Conservation (phyloP, 441 rosid species). For the Aleurites moluccanus region DNA sequence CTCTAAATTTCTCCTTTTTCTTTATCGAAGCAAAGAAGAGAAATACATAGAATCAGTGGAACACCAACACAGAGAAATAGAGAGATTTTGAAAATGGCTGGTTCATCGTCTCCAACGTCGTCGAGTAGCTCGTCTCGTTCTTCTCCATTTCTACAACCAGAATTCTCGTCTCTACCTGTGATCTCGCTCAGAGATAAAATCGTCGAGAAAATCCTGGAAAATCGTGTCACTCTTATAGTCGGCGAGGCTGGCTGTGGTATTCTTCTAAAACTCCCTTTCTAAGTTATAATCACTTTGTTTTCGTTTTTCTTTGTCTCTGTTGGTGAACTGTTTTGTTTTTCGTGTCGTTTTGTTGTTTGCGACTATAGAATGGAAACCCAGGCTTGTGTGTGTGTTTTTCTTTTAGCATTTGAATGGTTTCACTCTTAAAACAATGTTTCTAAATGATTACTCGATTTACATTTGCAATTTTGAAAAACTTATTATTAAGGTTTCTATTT, state of each 20-base stretch:
- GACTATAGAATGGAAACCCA: not conserved
- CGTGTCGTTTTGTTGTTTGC: not conserved
- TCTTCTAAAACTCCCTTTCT: not conserved
- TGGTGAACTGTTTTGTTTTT: not conserved
- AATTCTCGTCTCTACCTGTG: slow-evolving; percentile 76
- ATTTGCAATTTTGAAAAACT: not conserved
- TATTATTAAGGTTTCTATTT: not conserved
- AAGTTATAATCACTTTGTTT: not conserved
- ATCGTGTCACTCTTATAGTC: slow-evolving; percentile 94
- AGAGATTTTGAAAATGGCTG: slow-evolving; percentile 38
- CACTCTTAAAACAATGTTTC: not conserved
- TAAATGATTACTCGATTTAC: not conserved
- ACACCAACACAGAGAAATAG: slow-evolving; percentile 5
- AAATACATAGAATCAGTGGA: not conserved
- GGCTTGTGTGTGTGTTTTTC: not conserved
- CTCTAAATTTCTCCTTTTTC: not conserved
- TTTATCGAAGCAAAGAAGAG: not conserved
- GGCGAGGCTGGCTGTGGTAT: slow-evolving; percentile 97
- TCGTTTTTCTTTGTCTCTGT: too few relatives aligned
- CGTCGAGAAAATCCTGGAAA: slow-evolving; percentile 74
- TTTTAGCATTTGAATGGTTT: not conserved
- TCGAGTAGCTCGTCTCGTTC: slow-evolving; percentile 46
- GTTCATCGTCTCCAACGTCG: slow-evolving; percentile 47
- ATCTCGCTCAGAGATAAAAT: slow-evolving; percentile 61
- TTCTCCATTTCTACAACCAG: slow-evolving; percentile 39